Evolutionary conservation across 352 stramenopile genomes (phyloP).

Genomic region (Globisporangium megalacanthum): DNA sequence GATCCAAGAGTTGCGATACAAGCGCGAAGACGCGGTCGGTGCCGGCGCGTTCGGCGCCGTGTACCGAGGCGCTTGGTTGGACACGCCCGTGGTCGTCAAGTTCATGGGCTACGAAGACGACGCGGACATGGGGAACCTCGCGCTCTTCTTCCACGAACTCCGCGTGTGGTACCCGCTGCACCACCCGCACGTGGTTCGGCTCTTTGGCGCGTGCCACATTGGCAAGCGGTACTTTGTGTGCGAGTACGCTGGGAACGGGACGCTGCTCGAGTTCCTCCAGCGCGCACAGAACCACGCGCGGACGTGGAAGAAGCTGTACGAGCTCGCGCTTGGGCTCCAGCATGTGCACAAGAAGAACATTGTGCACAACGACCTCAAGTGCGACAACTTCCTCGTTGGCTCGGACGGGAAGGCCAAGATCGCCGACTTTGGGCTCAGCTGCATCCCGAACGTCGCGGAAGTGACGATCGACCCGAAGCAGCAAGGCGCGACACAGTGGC

Average conservation of each 20-base stretch:
- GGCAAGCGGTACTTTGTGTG: conserved; percentile 6
- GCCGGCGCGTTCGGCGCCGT: background rate
- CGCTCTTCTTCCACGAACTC: conserved; percentile 4
- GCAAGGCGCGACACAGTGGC: background rate
- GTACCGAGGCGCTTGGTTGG: conserved; percentile 1
- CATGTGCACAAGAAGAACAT: background rate
- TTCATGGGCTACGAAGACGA: conserved; percentile 1
- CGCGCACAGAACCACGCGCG: background rate
- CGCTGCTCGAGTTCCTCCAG: background rate
- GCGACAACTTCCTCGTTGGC: conserved; percentile 6
- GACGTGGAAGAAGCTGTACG: conserved; percentile 7
- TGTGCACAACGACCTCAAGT: conserved; percentile 1
- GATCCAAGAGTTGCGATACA: background rate
- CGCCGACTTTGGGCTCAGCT: conserved; percentile 6
- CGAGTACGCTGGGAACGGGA: background rate
- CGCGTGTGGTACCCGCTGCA: conserved; percentile 4
- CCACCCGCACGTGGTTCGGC: conserved; percentile 4
- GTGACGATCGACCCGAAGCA: background rate
- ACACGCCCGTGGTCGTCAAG: conserved; percentile 1
- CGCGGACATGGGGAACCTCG: background rate
- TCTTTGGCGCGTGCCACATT: background rate
- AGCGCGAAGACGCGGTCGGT: background rate
- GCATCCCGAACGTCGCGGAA: conserved; percentile 1
- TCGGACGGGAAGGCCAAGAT: conserved; percentile 3
- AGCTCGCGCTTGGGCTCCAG: conserved; percentile 8